phyloP scores from a whole-genome alignment of 805 yeast genomes.

The Nakazawaea populi region DNA sequence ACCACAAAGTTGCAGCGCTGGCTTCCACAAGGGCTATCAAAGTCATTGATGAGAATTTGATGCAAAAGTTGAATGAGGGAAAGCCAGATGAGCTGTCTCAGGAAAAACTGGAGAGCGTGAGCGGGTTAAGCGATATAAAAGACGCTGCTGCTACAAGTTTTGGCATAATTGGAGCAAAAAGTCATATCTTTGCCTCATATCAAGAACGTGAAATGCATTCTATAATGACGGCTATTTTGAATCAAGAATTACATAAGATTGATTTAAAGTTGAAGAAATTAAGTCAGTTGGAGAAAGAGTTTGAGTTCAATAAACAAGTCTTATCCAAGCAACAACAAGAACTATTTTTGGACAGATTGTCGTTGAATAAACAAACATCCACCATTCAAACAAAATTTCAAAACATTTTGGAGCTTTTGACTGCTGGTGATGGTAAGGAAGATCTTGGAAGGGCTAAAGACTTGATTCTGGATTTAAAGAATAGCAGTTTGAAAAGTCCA shows the following conservation, averaged over 20 bases:
- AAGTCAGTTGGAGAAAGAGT: constrained; percentile 55
- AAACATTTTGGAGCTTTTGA: constrained; percentile 24
- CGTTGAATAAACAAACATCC: constrained; percentile 56
- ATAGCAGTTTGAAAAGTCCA: constrained; percentile 23
- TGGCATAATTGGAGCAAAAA: constrained; percentile 71
- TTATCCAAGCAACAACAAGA: constrained; percentile 62
- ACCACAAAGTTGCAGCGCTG: constrained; percentile 78
- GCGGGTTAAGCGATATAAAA: constrained; percentile 28
- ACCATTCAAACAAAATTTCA: constrained; percentile 41
- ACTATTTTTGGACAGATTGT: constrained; percentile 55
- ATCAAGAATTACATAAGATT: constrained; percentile 56
- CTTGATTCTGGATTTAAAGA: constrained; percentile 23
- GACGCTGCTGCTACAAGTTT: constrained; percentile 67
- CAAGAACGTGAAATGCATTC: constrained; percentile 76
- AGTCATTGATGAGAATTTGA: constrained; percentile 37
- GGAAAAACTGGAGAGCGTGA: constrained; percentile 8
- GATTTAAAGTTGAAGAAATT: constrained; percentile 58
- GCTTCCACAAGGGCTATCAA: constrained; percentile 64
- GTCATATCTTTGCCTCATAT: constrained; percentile 72
- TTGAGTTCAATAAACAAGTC: constrained; percentile 57
- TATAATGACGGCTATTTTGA: constrained; percentile 49
- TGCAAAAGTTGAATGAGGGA: constrained; percentile 30
- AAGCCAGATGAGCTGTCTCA: constrained; percentile 13
- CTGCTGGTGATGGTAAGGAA: constrained; percentile 12
- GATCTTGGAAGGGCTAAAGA: constrained; percentile 15